A percentile compares a stretch with the other conserved stretches of the same genome.
Conservation (phyloP, 139 green algal genomes). For the Chlorella sp. region DNA sequence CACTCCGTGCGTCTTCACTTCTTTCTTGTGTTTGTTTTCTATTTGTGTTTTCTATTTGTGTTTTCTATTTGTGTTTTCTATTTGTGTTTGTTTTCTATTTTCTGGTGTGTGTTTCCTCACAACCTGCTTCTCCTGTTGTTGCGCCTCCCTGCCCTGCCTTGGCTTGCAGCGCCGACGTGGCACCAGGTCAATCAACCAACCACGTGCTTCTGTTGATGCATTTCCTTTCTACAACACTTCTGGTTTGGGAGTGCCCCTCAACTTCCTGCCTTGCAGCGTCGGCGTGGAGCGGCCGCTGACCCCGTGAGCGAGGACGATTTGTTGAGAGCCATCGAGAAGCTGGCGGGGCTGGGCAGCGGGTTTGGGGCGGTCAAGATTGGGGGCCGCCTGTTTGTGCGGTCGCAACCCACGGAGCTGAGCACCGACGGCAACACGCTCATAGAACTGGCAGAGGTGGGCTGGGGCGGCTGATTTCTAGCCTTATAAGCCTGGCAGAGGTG, state of each 20-base stretch:
- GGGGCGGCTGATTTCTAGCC: too few relatives aligned
- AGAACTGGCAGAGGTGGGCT: constrained; percentile 67
- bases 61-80: too few relatives aligned
- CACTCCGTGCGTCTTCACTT: too few relatives aligned
- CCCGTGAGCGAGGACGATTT: constrained; percentile 79
- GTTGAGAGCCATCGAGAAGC: constrained; percentile 80
- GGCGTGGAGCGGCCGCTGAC: constrained; percentile 66
- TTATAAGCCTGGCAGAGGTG: too few relatives aligned
- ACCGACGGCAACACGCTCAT: constrained; percentile 84
- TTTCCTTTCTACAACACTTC: too few relatives aligned
- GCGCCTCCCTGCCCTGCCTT: constrained; percentile 8
- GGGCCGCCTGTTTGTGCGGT: constrained; percentile 67
- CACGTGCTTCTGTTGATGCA: too few relatives aligned
- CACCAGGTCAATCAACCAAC: too few relatives aligned
- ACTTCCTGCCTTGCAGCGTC: constrained; percentile 38
- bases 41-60: too few relatives aligned
- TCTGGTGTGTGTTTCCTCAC: too few relatives aligned
- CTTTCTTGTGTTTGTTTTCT: too few relatives aligned
- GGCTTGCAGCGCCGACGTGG: constrained; percentile 59
- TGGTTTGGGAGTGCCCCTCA: too few relatives aligned
- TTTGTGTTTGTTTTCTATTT: too few relatives aligned
- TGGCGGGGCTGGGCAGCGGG: constrained; percentile 78
- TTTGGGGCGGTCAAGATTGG: constrained; percentile 78
- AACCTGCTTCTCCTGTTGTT: background rate
- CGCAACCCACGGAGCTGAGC: constrained; percentile 85